Base-by-base conservation (phyloP, 1,284 basidiomycete species). In the Stygiomarasmius scandens region DNA sequence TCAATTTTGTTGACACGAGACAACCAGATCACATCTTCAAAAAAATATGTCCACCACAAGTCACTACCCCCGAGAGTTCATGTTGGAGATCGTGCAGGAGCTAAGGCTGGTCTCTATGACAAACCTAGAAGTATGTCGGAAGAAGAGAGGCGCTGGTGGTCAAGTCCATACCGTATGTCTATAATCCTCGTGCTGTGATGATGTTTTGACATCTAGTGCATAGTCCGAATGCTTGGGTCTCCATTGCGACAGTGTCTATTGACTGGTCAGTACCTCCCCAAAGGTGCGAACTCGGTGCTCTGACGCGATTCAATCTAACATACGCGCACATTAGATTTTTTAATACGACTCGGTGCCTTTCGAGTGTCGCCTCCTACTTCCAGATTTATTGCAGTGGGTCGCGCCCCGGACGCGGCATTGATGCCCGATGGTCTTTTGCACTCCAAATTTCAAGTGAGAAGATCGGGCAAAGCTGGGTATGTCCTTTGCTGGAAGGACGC, bases 351-450 rank as follows among this genome's bases (percentile, higher is more conserved):
- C 45, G 76, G 78, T 6, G 69, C 77, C 10, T 71, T 85, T 62
- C 73, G 74, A 22, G 47, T 83, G 9, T 19, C 38, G 16, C n/a
- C 38, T n/a, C 75, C 81, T 19, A 49, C 52, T 19, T 61, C 50
- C 64, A 58, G 53, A 62, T 47, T 51, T 19, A 22, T 50, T 19
- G 25, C 23, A 29, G 52, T 32, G 53, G 53, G 55, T 32, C 52
- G 24, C 14, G 49, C 38, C 25, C 38, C 50, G 2, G 36, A 47
- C 16, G 48, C 64, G 2, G 61, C 67, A 1, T 64, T 90, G 19
- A 69, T 87, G 19, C 88, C 90, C 11, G 86, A 89, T 64, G 88
- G 88, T 3, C 67, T 92, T 12, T 80, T 88, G 61, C 87, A 92
- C 65, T 77, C 83, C 12, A 78, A 79, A 60, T 90, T 82, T 68